Evolutionary conservation across 352 stramenopile species (phyloP), one percentile per base, ranked within the genome.

Genomic region (Phytopythium montanum): DNA sequence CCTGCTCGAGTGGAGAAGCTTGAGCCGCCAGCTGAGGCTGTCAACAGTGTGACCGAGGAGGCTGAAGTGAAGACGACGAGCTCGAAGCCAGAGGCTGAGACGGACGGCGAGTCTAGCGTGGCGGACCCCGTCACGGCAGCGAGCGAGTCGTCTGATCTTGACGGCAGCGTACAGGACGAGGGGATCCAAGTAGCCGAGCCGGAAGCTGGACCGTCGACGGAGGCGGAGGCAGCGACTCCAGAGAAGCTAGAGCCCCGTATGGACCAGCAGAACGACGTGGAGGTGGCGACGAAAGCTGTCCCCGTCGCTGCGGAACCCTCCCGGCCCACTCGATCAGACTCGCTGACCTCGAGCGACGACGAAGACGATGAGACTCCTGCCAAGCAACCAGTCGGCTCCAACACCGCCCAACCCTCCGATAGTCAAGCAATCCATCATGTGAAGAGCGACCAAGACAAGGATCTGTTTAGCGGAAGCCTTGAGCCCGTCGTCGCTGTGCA

Each of bases 401-500:
- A n/a, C n/a, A 18, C 36, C 14, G 36, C 1, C 13, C 14, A 46
- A 25, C 19, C 39, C 19, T 10, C 18, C 9, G 39, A 1, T 21
- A 25, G 18, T 46, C 7, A 8, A 13, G 41, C 36, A 18, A 64
- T 34, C 31, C 31, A 10, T 14, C 56, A 23, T 6, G 44, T 38
- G 33, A 41, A 41, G 56, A 6, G 25, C n/a, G 2, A 65, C 13
- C 69, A 79, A 44, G 72, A 65, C 6, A 70, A 81, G 42, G 80
- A 61, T 23, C 70, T 88, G 34, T 90, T 90, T 64, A 78, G 80
- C 1, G 78, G 38, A 13, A 19, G 57, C 61, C 23, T 69, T 10
- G 44, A 51, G 21, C 44, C 44, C 13, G 23, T 33, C 23, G 23
- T 31, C 12, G 44, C 10, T 14, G 25, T 51, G 3, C 44, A 31